Conservation (phyloP, 208 protist species). For the Leishmania lainsoni region DNA sequence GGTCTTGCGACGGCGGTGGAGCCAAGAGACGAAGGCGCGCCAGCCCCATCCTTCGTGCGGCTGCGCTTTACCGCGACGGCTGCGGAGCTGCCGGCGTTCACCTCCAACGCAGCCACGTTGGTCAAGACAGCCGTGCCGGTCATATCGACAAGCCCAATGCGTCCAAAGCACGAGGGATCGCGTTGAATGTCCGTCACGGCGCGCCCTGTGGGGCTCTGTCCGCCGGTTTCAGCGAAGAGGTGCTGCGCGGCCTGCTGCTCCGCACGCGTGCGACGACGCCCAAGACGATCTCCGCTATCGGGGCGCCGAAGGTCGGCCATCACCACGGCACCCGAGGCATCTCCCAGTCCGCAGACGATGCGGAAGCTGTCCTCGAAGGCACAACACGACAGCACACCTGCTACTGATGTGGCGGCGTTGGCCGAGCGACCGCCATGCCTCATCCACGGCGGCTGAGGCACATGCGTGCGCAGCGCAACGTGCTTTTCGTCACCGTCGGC, state of each 20-base stretch:
- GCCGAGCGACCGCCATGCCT: constrained; percentile 14
- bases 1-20: background rate
- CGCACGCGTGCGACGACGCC: constrained; percentile 7
- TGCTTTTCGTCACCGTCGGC: background rate
- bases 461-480: constrained; percentile 10
- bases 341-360: constrained; percentile 66
- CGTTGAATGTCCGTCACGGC: constrained; percentile 51
- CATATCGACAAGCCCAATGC: constrained; percentile 62
- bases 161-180: constrained; percentile 28
- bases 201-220: constrained; percentile 37
- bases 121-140: constrained; percentile 35
- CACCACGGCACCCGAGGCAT: constrained; percentile 52
- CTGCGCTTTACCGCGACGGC: background rate
- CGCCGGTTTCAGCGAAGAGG: constrained; percentile 11
- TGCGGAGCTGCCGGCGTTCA: background rate
- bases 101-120: constrained; percentile 42
- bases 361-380: constrained; percentile 54
- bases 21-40: background rate
- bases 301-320: constrained; percentile 63
- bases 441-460: constrained; percentile 51
- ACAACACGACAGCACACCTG: constrained; percentile 72
- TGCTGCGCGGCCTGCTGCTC: constrained; percentile 3
- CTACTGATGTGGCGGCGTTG: constrained; percentile 11
- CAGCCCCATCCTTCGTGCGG: background rate
- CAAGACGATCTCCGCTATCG: background rate